Evolutionary conservation across 495 filamentous ascomycete genomes (phyloP).

Genomic region (Oleoguttula mirabilis): DNA sequence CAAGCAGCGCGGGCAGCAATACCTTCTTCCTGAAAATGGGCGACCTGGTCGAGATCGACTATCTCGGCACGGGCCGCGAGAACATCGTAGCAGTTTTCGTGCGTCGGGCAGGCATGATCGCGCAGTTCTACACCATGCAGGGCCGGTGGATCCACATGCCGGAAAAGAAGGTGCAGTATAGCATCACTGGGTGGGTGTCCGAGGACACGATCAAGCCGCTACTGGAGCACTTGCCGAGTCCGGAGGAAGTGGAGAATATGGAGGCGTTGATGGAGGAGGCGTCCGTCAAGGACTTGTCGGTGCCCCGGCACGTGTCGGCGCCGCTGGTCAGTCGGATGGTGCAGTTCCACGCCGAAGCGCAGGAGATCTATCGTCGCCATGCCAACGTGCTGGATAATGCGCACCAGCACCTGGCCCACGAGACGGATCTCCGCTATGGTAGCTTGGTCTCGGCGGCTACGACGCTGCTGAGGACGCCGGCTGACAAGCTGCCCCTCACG

Average conservation of each 20-base stretch:
- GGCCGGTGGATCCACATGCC: slow-evolving; percentile 60
- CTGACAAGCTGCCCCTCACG: slow-evolving; percentile 6
- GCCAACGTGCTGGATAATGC: slow-evolving; percentile 30
- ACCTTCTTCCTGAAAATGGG: slow-evolving; percentile 44
- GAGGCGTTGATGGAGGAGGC: slow-evolving; percentile 33
- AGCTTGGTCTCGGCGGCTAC: slow-evolving; percentile 10
- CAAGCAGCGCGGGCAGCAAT: slow-evolving; percentile 5
- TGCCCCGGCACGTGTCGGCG: slow-evolving; percentile 42
- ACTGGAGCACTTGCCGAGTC: slow-evolving; percentile 48
- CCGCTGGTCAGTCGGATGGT: slow-evolving; percentile 41
- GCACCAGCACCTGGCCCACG: slow-evolving; percentile 29
- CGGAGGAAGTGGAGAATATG: slow-evolving; percentile 28
- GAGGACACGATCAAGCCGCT: slow-evolving; percentile 46
- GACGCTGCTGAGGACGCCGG: slow-evolving; percentile 7
- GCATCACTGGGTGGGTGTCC: slow-evolving; percentile 51
- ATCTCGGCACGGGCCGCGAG: slow-evolving; percentile 29
- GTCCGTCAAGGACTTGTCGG: slow-evolving; percentile 34
- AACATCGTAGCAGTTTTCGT: slow-evolving; percentile 57
- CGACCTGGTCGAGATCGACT: slow-evolving; percentile 55
- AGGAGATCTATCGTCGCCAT: slow-evolving; percentile 37
- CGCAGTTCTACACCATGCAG: slow-evolving; percentile 59
- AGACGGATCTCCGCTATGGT: slow-evolving; percentile 34
- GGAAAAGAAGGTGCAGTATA: slow-evolving; percentile 41
- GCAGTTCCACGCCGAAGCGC: slow-evolving; percentile 38
- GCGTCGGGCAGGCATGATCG: slow-evolving; percentile 33